Evolutionary conservation across 495 filamentous ascomycete genomes (phyloP).

Genomic region (Tuber magnatum): DNA sequence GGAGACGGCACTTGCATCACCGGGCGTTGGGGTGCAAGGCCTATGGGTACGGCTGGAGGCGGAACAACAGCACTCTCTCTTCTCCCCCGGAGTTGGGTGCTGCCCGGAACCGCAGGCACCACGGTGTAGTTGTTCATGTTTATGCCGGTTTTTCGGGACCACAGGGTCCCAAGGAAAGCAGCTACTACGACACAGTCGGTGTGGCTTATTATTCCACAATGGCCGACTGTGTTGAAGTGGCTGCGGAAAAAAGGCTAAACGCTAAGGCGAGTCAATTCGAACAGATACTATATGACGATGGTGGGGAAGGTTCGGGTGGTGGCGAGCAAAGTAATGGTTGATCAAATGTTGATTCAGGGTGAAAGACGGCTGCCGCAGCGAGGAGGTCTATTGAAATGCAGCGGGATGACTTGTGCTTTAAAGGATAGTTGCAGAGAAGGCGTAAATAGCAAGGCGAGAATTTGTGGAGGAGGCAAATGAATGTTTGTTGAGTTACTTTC

Average conservation of each 20-base stretch:
- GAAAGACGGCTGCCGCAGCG: neutral
- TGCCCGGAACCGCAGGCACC: conserved; percentile 36
- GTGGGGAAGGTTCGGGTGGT: neutral
- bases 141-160: conserved; percentile 12
- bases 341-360: neutral
- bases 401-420: neutral
- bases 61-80: conserved; percentile 20
- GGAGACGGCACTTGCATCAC: conserved; percentile 1
- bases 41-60: conserved; percentile 5
- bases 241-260: conserved; percentile 9
- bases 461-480: neutral
- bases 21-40: neutral
- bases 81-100: conserved; percentile 28
- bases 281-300: conserved; percentile 3
- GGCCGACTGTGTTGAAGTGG: conserved; percentile 37
- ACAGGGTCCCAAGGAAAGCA: conserved; percentile 24
- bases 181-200: conserved; percentile 39
- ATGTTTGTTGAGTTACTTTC: neutral
- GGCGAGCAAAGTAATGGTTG: neutral
- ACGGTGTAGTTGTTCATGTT: conserved; percentile 37
- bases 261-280: conserved; percentile 20
- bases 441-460: neutral
- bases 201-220: conserved; percentile 34
- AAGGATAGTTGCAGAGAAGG: neutral
- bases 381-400: neutral